Evolutionary conservation across 2,329 filamentous ascomycete genomes (phyloP).

Genomic region (Phoma herbarum): DNA sequence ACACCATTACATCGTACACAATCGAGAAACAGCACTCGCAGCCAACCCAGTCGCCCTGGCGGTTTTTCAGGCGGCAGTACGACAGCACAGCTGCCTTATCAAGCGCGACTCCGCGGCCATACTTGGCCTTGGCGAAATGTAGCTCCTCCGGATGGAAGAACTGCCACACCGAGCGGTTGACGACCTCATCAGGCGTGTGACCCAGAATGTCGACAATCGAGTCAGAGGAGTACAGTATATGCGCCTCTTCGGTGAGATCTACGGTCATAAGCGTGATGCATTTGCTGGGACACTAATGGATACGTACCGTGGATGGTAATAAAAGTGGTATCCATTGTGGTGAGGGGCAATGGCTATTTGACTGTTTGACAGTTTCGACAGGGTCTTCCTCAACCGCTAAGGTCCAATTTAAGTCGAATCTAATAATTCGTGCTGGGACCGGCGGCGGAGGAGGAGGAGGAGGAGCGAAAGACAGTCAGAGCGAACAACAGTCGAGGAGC

Average conservation of each 20-base stretch:
- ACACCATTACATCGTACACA: slow-evolving; percentile 87
- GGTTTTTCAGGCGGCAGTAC: slow-evolving; percentile 76
- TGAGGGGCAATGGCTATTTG: slow-evolving; percentile 8
- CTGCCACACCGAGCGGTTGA: slow-evolving; percentile 80
- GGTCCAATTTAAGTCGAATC: slow-evolving; percentile 45
- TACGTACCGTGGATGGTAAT: slow-evolving; percentile 86
- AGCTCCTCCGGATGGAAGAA: slow-evolving; percentile 87
- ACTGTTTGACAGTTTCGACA: slow-evolving; percentile 4
- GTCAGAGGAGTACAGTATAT: slow-evolving; percentile 83
- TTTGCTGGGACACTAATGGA: slow-evolving; percentile 6
- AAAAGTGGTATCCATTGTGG: slow-evolving; percentile 77
- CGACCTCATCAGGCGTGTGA: slow-evolving; percentile 78
- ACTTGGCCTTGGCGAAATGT: slow-evolving; percentile 75
- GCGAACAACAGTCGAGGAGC: slow-evolving; percentile 22
- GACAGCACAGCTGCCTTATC: slow-evolving; percentile 87
- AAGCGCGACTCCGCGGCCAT: slow-evolving; percentile 75
- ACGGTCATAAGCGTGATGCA: slow-evolving; percentile 21
- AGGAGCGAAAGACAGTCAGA: slow-evolving; percentile 24
- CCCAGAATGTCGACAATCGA: slow-evolving; percentile 85
- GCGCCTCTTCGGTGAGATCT: slow-evolving; percentile 80
- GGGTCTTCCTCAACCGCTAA: slow-evolving; percentile 31
- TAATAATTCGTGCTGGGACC: slow-evolving; percentile 50
- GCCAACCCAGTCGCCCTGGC: slow-evolving; percentile 74
- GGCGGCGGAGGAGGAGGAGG: slow-evolving; percentile 40
- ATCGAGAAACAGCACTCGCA: slow-evolving; percentile 92